A percentile compares a stretch with the other conserved stretches of the same genome.
These are phyloP conservation scores for Corinectria fuckeliana DNA, from an alignment of 2,329 filamentous ascomycete genomes.

Conservation along the genomic window DNA sequence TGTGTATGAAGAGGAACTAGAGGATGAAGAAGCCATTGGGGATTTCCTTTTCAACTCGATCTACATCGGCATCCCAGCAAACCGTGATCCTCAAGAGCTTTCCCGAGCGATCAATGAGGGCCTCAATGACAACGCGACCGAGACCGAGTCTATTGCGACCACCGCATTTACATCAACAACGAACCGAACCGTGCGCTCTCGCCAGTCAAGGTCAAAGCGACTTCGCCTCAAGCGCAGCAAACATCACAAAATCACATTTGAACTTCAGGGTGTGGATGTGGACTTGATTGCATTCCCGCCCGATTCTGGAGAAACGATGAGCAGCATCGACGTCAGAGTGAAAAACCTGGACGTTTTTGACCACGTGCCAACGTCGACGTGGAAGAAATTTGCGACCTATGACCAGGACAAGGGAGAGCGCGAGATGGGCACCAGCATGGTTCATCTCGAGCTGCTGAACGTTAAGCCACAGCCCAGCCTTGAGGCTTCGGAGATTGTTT, in stretches of 20 bases:
- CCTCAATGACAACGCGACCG: constrained; percentile 83
- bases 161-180: constrained; percentile 70
- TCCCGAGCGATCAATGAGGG: constrained; percentile 85
- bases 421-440: constrained; percentile 86
- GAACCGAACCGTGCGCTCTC: constrained; percentile 53
- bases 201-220: constrained; percentile 59
- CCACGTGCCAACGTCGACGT: constrained; percentile 92
- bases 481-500: constrained; percentile 86
- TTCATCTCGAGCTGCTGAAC: constrained; percentile 86
- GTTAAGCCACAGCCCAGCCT: constrained; percentile 85
- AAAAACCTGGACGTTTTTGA: constrained; percentile 90
- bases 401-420: constrained; percentile 86
- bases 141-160: constrained; percentile 87
- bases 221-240: constrained; percentile 84
- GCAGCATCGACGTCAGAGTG: constrained; percentile 83
- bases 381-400: constrained; percentile 98
- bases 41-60: constrained; percentile 99
- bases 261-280: constrained; percentile 82
- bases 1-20: constrained; percentile 71
- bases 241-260: constrained; percentile 94
- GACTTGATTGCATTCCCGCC: constrained; percentile 84
- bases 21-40: constrained; percentile 86
- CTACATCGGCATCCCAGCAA: constrained; percentile 90
- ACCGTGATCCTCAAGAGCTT: constrained; percentile 83
- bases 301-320: constrained; percentile 80